Conservation (phyloP, 139 green algal species). For the Coelastrella sp. region DNA sequence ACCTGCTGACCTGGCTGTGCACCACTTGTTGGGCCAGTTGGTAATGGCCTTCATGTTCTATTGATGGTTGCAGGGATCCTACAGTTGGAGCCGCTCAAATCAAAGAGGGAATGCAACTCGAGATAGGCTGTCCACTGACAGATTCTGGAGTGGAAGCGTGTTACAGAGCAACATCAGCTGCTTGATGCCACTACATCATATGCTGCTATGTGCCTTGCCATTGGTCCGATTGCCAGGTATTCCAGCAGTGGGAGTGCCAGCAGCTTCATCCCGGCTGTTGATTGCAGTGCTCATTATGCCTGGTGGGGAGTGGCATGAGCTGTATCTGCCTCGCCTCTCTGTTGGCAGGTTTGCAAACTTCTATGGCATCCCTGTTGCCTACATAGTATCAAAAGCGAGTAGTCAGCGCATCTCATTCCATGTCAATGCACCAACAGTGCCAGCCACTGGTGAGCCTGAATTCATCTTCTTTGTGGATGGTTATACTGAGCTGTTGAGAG, state of each 20-base stretch:
- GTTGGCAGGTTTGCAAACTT: background rate
- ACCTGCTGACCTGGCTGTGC: background rate
- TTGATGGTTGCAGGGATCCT: background rate
- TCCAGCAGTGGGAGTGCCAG: no score
- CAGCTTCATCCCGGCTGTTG: no score
- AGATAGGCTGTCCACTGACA: background rate
- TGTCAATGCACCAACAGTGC: background rate
- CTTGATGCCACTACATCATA: background rate
- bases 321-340: no score
- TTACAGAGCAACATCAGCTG: background rate
- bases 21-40: background rate
- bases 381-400: background rate
- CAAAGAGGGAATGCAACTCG: background rate
- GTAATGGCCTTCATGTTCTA: background rate
- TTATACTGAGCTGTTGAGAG: background rate
- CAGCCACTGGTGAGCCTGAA: conserved; percentile 1
- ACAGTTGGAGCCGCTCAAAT: background rate
- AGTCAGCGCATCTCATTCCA: background rate
- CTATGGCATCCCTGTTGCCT: background rate
- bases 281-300: no score
- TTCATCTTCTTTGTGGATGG: background rate
- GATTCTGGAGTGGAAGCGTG: no score
- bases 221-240: no score
- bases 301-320: no score
- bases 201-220: background rate